phyloP scores from a whole-genome alignment of 176 grass and related monocot species.

The Eleusine indica region DNA sequence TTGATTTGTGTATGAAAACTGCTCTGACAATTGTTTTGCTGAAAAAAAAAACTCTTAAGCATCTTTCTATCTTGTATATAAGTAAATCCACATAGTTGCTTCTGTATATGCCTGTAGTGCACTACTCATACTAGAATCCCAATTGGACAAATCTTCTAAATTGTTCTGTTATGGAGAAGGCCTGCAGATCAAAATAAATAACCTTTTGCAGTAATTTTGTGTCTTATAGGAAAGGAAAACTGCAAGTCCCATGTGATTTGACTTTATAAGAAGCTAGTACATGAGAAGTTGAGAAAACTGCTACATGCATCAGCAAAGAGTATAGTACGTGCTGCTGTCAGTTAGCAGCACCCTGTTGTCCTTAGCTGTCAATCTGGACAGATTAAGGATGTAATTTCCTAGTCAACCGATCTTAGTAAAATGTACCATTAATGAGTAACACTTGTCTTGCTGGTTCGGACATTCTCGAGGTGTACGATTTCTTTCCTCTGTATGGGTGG shows the following conservation, averaged over 20 bases:
- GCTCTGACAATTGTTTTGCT: conserved; percentile 32
- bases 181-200: background rate
- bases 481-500: background rate
- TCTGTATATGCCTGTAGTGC: conserved; percentile 31
- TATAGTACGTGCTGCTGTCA: conserved; percentile 1
- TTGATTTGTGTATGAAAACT: conserved; percentile 29
- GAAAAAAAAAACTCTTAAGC: conserved; percentile 14
- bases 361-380: conserved; percentile 7
- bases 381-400: conserved; percentile 12
- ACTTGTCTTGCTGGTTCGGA: conserved; percentile 28
- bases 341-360: conserved; percentile 16
- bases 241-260: conserved; percentile 46
- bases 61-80: conserved; percentile 37
- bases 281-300: background rate
- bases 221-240: conserved; percentile 23
- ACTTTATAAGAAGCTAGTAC: conserved; percentile 20
- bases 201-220: background rate
- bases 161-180: background rate
- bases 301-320: conserved; percentile 14
- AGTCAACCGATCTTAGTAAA: background rate
- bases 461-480: conserved; percentile 21
- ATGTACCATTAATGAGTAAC: conserved; percentile 2
- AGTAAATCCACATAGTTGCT: conserved; percentile 25
- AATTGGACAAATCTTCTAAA: background rate
- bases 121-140: background rate